A percentile compares a stretch with the other conserved stretches of the same genome.
phyloP scores from a whole-genome alignment of 495 filamentous ascomycete species.

The Articulospora tetracladia region DNA sequence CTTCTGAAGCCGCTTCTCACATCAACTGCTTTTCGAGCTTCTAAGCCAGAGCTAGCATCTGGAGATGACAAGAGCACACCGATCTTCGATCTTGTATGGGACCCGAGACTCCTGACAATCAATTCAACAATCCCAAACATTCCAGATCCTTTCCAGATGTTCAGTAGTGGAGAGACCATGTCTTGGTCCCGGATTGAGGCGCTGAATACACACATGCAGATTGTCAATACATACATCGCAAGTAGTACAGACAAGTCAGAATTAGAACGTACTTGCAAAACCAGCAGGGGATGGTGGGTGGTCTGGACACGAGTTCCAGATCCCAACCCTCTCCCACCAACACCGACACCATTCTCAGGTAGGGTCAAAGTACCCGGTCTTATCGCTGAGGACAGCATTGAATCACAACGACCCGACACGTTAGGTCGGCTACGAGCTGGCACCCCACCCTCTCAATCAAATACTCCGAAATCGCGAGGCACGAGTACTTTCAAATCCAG shows the following conservation, averaged over 20 bases:
- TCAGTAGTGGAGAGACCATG: neutral
- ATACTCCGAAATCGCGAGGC: neutral
- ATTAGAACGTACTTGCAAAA: slow-evolving; percentile 86
- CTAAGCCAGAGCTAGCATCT: slow-evolving; percentile 35
- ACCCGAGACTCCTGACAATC: slow-evolving; percentile 69
- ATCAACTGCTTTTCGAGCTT: slow-evolving; percentile 56
- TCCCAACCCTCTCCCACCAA: slow-evolving; percentile 21
- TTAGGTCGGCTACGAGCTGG: neutral
- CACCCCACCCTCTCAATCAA: neutral
- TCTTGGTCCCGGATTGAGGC: slow-evolving; percentile 80
- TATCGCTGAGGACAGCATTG: slow-evolving; percentile 5
- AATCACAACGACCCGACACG: neutral
- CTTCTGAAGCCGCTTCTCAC: slow-evolving; percentile 66
- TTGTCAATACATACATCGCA: slow-evolving; percentile 68
- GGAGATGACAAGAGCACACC: slow-evolving; percentile 27
- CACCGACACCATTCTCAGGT: slow-evolving; percentile 4
- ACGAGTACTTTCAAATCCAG: slow-evolving; percentile 12
- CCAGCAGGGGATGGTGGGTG: slow-evolving; percentile 91
- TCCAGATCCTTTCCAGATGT: slow-evolving; percentile 51
- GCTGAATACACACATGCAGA: slow-evolving; percentile 83
- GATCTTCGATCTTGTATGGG: slow-evolving; percentile 85
- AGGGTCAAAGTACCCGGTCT: slow-evolving; percentile 6
- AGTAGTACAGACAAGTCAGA: slow-evolving; percentile 57
- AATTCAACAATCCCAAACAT: slow-evolving; percentile 90
- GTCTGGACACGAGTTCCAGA: slow-evolving; percentile 78